Percentiles rank a stretch among this genome's conserved stretches.
phyloP scores from a whole-genome alignment of 352 stramenopile species.

The Pseudoperonospora humuli region DNA sequence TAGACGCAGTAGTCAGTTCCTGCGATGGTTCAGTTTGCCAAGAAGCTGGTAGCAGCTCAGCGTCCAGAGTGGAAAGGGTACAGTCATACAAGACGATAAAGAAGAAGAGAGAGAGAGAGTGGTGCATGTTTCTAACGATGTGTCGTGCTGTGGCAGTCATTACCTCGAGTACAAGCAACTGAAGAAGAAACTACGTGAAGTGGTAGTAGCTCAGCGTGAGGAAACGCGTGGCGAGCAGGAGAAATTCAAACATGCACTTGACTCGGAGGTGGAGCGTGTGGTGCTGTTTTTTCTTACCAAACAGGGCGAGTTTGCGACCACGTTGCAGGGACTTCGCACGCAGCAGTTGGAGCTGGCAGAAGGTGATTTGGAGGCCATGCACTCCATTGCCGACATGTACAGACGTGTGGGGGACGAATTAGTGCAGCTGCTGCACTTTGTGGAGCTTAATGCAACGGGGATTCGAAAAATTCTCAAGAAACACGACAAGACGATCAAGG shows the following conservation, averaged over 20 bases:
- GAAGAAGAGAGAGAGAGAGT: too few species aligned
- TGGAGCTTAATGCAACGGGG: conserved; percentile 81
- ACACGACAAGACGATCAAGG: conserved; percentile 80
- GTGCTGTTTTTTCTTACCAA: conserved; percentile 84
- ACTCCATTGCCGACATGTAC: conserved; percentile 52
- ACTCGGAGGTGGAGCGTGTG: conserved; percentile 77
- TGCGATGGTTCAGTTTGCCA: conserved; percentile 75
- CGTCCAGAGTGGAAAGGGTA: conserved; percentile 68
- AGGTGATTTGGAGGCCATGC: conserved; percentile 60
- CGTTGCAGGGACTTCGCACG: conserved; percentile 40
- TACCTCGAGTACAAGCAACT: conserved; percentile 89
- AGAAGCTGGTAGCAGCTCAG: conserved; percentile 67
- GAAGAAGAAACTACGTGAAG: conserved; percentile 80
- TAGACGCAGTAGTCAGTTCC: too few species aligned
- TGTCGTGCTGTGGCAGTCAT: conserved; percentile 36
- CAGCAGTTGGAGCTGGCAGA: conserved; percentile 36
- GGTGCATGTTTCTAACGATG: too few species aligned
- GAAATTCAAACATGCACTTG: conserved; percentile 63
- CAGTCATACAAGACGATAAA: too few species aligned
- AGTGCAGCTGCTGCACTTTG: conserved; percentile 75
- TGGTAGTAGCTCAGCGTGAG: conserved; percentile 40
- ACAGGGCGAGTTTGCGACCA: conserved; percentile 76
- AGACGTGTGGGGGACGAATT: conserved; percentile 72
- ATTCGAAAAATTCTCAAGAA: conserved; percentile 89
- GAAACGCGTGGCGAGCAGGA: conserved; percentile 45